Evolutionary conservation across 352 stramenopile species (phyloP).

Genomic region (Phytophthora quininea): DNA sequence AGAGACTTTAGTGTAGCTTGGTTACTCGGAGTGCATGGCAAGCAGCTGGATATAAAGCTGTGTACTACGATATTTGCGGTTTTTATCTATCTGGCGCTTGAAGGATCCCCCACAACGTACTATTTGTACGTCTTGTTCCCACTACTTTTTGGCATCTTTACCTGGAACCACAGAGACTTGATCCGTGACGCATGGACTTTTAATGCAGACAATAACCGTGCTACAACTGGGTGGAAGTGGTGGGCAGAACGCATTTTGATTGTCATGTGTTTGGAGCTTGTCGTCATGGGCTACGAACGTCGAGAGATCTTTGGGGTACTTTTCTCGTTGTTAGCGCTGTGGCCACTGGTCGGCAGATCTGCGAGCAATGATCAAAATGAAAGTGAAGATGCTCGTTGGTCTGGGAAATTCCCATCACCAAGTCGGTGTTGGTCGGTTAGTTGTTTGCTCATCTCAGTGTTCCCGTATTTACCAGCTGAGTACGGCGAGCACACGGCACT

Average conservation of each 20-base stretch:
- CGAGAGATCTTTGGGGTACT: constrained; percentile 64
- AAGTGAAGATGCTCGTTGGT: neutral
- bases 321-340: constrained; percentile 62
- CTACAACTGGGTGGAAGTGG: constrained; percentile 18
- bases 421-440: constrained; percentile 49
- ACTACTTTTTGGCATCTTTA: constrained; percentile 59
- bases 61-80: constrained; percentile 30
- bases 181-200: constrained; percentile 18
- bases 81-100: constrained; percentile 62
- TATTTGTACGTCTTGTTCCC: constrained; percentile 80
- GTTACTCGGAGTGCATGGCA: constrained; percentile 30
- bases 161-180: constrained; percentile 51
- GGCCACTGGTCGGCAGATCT: constrained; percentile 39
- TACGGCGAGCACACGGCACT: constrained; percentile 72
- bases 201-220: neutral
- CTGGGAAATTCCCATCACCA: constrained; percentile 11
- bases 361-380: constrained; percentile 5
- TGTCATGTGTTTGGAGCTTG: constrained; percentile 61
- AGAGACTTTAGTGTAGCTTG: constrained; percentile 33
- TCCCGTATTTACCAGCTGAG: constrained; percentile 76
- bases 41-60: constrained; percentile 39
- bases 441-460: constrained; percentile 70
- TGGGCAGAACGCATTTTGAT: constrained; percentile 48
- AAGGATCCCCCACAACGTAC: constrained; percentile 75
- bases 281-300: constrained; percentile 71